Evolutionary conservation across 1,139 yeast genomes (phyloP).

Genomic region (Hansenula anomala): DNA sequence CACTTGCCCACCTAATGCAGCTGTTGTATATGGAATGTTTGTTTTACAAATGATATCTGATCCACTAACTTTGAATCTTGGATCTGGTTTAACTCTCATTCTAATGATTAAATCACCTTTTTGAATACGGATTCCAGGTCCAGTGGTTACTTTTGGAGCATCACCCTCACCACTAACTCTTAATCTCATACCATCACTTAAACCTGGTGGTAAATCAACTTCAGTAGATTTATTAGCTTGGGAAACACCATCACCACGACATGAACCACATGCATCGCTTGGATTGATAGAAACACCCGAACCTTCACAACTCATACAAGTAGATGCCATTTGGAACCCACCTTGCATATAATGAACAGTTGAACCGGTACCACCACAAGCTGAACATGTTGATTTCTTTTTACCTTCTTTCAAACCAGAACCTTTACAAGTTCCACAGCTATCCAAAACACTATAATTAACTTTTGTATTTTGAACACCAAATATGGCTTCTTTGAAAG

Average conservation of each 20-base stretch:
- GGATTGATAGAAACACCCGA: conserved; percentile 74
- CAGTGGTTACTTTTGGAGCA: conserved; percentile 70
- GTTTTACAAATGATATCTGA: conserved; percentile 59
- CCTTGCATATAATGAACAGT: conserved; percentile 82
- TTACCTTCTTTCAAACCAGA: conserved; percentile 79
- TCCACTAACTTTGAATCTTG: conserved; percentile 61
- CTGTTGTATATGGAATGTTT: conserved; percentile 88
- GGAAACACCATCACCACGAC: conserved; percentile 88
- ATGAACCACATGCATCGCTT: conserved; percentile 66
- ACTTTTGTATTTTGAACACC: conserved; percentile 64
- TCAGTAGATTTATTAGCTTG: conserved; percentile 63
- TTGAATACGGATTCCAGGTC: conserved; percentile 52
- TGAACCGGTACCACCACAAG: conserved; percentile 94
- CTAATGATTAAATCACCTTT: conserved; percentile 89
- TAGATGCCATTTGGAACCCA: conserved; percentile 95
- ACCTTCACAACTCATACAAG: conserved; percentile 86
- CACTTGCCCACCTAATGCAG: conserved; percentile 90
- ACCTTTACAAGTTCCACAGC: conserved; percentile 79
- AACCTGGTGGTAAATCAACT: conserved; percentile 85
- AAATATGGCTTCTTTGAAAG: conserved; percentile 83
- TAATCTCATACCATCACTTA: conserved; percentile 80
- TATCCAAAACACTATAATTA: conserved; percentile 68
- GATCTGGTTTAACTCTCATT: conserved; percentile 71
- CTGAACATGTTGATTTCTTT: conserved; percentile 70
- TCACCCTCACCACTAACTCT: conserved; percentile 90